Base-by-base conservation (phyloP, 331 rosid species). In the Acacia concinna region DNA sequence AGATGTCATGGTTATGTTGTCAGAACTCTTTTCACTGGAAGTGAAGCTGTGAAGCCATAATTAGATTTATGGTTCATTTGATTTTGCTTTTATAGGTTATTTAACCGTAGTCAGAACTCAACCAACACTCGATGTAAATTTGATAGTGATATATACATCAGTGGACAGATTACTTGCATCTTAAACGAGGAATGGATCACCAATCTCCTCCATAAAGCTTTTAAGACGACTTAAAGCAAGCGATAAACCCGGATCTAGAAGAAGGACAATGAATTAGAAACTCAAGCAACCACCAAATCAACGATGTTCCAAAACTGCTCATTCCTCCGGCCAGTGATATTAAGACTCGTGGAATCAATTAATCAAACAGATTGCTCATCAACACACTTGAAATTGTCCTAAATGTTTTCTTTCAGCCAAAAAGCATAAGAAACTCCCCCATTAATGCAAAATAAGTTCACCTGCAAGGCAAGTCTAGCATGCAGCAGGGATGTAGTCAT, bases 371-470 rank as follows among this genome's bases (percentile, higher is more conserved):
- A 71, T 17, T 31, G 68, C 52, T 49, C 44, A 25, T 47, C 79
- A 85, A 63, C 21, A 79, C 38, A 57, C 14, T 37, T 20, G 54
- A 68, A 76, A 77, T 72, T 62, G 68, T 75, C 72, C 75, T 21
- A 54, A 34, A 12, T 8, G 37, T 85, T 59, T 37, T 64, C 65
- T 62, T 62, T 35, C 59, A 41, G 31, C 66, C 82, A 82, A 40
- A 60, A 62, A 68, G 57, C 79, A 43, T 6, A 65, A 78, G 75
- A 52, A 67, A 67, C 44, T 47, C 63, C 56, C 47, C 59, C 18
- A 34, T 77, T 77, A 62, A 47, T 28, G 73, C 60, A 80, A 77
- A 77, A 80, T 74, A 56, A 73, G 72, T 41, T 37, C 43, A 40
- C 14, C 68, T 38, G 57, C 40, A 40, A 27, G 68, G 28, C 23